phyloP scores from a whole-genome alignment of 2,329 filamentous ascomycete species.

The Paramyrothecium roridum region DNA sequence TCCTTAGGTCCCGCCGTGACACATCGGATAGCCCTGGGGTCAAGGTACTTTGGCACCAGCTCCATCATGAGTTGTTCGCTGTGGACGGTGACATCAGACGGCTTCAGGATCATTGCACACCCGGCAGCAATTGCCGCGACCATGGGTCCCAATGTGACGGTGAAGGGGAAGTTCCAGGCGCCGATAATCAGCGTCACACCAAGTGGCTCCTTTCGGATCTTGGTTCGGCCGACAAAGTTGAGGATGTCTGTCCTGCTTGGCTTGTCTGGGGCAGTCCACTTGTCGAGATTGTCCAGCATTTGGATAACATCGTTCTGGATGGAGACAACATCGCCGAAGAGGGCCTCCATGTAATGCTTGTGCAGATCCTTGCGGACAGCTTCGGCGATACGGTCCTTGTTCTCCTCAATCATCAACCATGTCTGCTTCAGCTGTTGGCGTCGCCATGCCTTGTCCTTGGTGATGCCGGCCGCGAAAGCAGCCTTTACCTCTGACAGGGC shows the following conservation, averaged over 20 bases:
- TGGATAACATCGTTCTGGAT: slow-evolving; percentile 31
- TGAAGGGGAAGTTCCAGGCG: slow-evolving; percentile 43
- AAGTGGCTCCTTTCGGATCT: slow-evolving; percentile 37
- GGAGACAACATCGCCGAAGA: slow-evolving; percentile 23
- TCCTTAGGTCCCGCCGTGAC: slow-evolving; percentile 32
- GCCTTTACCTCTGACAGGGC: not conserved
- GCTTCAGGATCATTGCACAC: slow-evolving; percentile 37
- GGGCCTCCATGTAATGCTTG: slow-evolving; percentile 27
- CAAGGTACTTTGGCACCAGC: slow-evolving; percentile 38
- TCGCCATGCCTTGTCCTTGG: not conserved
- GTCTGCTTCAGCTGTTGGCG: slow-evolving; percentile 32
- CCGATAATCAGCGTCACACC: slow-evolving; percentile 41
- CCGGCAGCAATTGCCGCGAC: slow-evolving; percentile 41
- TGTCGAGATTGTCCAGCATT: slow-evolving; percentile 32
- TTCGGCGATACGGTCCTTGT: slow-evolving; percentile 25
- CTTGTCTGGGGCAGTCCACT: slow-evolving; percentile 34
- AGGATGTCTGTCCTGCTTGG: slow-evolving; percentile 20
- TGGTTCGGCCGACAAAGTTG: slow-evolving; percentile 23
- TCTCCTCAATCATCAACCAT: slow-evolving; percentile 38
- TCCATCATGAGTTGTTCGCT: slow-evolving; percentile 33
- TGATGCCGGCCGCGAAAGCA: not conserved
- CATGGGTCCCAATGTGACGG: slow-evolving; percentile 32
- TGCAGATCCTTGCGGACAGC: slow-evolving; percentile 31
- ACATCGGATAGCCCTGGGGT: slow-evolving; percentile 30
- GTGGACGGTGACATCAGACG: slow-evolving; percentile 32